Base-by-base conservation (phyloP, 1,284 basidiomycete genomes). In the Wallemia hederae region DNA sequence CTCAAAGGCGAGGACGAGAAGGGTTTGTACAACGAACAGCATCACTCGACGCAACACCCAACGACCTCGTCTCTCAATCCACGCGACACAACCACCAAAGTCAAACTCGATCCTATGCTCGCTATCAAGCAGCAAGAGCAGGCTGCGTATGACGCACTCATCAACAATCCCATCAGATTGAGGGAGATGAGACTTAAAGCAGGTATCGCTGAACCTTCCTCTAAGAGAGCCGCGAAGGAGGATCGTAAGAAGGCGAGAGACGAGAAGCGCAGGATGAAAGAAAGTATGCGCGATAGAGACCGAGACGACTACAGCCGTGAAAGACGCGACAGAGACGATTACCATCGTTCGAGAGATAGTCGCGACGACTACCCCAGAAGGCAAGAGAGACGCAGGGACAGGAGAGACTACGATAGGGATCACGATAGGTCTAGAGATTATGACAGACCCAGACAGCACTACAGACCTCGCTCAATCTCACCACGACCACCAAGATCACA, bases 61-160 rank as follows among this genome's bases (percentile, higher is more conserved):
- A 3, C 39, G 9, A 49, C 11, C n/a, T n/a, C n/a, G n/a, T n/a
- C n/a, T n/a, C n/a, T n/a, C 39, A 49, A 14, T 49, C n/a, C 74
- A 27, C 81, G 89, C 26, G 92, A 99, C 69, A 78, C 87, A 34
- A 84, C 89, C 22, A 74, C 87, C 26, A 98, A 99, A 73, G 82
- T 98, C 63, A 81, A 92, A 49, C 91, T 97, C 70, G 92, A 99
- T 68, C 92, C 92, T 1, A 71, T 98, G 25, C 77, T 98, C 25
- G 87, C 87, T 15, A 98, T 98, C 74, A 97, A 97, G 72, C 84
- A 89, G 70, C 91, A 97, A 68, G 92, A 99, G 71, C 89, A 96
- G 69, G 83, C 85, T 5, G 85, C 89, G 5, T 85, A 90, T 65
- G 80, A 94, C 65, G 80, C 87, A 1, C 75, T 98, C 60, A 79